A percentile compares a stretch with the other conserved stretches of the same genome.
phyloP scores from a whole-genome alignment of 306 rosid species.

The Quercus cerris region DNA sequence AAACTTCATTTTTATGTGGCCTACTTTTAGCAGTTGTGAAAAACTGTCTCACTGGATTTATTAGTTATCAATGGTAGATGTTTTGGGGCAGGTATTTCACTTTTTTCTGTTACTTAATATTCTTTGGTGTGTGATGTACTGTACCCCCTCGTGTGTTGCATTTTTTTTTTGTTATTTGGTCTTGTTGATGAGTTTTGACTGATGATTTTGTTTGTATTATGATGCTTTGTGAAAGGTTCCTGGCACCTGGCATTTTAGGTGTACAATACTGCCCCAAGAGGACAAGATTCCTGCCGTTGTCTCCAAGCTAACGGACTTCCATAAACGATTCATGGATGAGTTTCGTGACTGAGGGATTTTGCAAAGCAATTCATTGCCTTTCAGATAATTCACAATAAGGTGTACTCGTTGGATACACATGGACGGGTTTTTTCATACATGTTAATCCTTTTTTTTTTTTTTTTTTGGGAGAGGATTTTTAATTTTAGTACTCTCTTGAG shows the following conservation, averaged over 20 bases:
- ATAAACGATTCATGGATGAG: slow-evolving; percentile 66
- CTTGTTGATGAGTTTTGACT: not conserved
- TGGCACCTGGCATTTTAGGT: slow-evolving; percentile 97
- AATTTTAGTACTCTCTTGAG: not conserved
- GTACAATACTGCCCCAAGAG: slow-evolving; percentile 92
- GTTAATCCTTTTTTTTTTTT: not conserved
- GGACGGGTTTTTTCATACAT: slow-evolving; percentile 11
- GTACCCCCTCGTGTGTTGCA: not conserved
- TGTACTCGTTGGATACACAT: not conserved
- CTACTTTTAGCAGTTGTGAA: too few relatives aligned
- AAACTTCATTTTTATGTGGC: too few relatives aligned
- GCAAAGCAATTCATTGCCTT: not conserved
- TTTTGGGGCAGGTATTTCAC: too few relatives aligned
- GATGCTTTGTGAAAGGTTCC: slow-evolving; percentile 56
- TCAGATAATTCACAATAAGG: slow-evolving; percentile 14
- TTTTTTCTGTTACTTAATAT: not conserved
- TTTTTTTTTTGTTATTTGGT: not conserved
- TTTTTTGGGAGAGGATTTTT: slow-evolving; percentile 6
- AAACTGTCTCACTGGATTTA: too few relatives aligned
- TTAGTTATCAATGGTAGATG: too few relatives aligned
- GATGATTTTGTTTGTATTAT: slow-evolving; percentile 8
- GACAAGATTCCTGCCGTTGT: slow-evolving; percentile 91
- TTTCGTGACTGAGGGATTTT: slow-evolving; percentile 46
- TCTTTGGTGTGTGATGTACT: not conserved
- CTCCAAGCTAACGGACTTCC: slow-evolving; percentile 78